These are phyloP conservation scores for Calonectria fujianensis DNA, from an alignment of 2,329 filamentous ascomycete genomes.

Conservation along the genomic window DNA sequence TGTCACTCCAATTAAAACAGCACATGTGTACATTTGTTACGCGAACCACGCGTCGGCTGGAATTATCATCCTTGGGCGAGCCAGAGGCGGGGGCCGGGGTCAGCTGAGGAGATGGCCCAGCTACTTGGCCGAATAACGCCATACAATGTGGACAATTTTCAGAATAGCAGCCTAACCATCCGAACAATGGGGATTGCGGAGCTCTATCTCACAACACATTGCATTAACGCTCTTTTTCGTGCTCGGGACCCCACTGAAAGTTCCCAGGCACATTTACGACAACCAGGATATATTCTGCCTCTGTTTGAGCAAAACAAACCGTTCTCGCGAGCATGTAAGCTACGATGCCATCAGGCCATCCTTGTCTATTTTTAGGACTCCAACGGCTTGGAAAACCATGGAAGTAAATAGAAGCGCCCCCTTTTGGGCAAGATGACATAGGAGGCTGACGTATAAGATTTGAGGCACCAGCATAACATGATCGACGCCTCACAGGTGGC, in stretches of 20 bases:
- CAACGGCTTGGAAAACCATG: conserved; percentile 10
- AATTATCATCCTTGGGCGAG: background rate
- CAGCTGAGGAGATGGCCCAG: conserved; percentile 1
- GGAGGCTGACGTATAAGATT: conserved; percentile 10
- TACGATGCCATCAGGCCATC: background rate
- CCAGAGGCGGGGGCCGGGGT: background rate
- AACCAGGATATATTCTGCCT: background rate
- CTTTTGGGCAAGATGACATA: background rate
- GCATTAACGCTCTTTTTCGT: background rate
- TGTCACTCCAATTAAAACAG: conserved; percentile 18
- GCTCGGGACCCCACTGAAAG: background rate
- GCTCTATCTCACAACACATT: background rate
- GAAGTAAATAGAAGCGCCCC: conserved; percentile 15
- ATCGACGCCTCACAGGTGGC: conserved; percentile 11
- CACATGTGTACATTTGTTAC: conserved; percentile 9
- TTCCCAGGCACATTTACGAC: too few species aligned
- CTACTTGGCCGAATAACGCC: background rate
- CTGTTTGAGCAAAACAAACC: background rate
- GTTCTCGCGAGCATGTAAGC: background rate
- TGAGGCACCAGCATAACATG: conserved; percentile 26
- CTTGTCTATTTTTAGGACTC: conserved; percentile 10
- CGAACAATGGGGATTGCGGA: background rate
- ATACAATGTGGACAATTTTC: background rate
- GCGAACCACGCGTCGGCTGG: conserved; percentile 12
- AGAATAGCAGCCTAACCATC: background rate